These are phyloP conservation scores for Lasiodiplodia gonubiensis DNA, from an alignment of 2,329 filamentous ascomycete species.

Conservation along the genomic window DNA sequence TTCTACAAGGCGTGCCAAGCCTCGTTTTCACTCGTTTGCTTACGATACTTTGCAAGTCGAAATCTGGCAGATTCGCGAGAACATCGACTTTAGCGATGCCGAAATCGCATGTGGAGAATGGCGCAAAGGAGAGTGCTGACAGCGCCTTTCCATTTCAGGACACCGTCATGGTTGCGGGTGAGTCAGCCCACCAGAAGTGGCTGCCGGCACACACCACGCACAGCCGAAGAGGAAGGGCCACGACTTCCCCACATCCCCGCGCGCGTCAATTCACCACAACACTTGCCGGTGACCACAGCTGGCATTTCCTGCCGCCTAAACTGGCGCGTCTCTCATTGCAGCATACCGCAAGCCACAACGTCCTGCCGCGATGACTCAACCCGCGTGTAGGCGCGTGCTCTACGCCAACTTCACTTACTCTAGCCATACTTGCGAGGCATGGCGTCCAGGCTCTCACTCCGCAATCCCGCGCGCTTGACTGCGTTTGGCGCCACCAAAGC, in stretches of 20 bases:
- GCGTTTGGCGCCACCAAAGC: neutral
- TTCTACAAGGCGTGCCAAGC: neutral
- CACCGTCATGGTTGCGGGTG: slow-evolving; percentile 14
- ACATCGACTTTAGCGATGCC: neutral
- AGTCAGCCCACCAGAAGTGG: neutral
- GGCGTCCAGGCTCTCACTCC: neutral
- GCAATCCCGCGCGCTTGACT: neutral
- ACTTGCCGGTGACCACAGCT: slow-evolving; percentile 5
- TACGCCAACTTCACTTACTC: neutral
- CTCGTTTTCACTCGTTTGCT: neutral
- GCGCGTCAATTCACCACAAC: slow-evolving; percentile 1
- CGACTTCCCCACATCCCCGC: neutral
- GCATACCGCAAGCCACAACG: slow-evolving; percentile 3
- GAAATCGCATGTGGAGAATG: neutral
- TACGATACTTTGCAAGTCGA: neutral
- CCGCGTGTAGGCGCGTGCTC: neutral
- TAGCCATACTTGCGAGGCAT: neutral
- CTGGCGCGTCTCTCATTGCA: neutral
- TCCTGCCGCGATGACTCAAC: slow-evolving; percentile 5
- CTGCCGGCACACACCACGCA: neutral
- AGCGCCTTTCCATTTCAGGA: neutral
- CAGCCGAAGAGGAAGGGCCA: neutral
- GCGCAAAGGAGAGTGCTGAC: neutral
- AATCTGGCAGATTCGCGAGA: neutral
- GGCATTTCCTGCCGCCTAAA: slow-evolving; percentile 5